A percentile compares a stretch with the other conserved stretches of the same genome.
Evolutionary conservation across 768 basidiomycete species (phyloP).

Genomic region (Boletus bicolor): DNA sequence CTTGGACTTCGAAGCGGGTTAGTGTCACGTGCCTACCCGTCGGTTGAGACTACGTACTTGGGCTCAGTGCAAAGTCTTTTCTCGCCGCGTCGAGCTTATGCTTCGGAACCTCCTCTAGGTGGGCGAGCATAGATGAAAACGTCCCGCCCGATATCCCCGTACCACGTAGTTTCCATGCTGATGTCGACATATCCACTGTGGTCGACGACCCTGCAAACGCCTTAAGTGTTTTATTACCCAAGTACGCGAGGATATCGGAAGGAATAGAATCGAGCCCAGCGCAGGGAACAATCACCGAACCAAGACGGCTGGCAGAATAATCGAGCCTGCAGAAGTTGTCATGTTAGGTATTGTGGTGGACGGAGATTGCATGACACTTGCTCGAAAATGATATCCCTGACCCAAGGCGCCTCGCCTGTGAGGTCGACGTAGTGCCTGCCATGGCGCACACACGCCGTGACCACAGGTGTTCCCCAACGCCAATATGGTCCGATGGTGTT

Average conservation of each 20-base stretch:
- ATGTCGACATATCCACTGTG: conserved; percentile 53
- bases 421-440: conserved; percentile 87
- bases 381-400: conserved; percentile 58
- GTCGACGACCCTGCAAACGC: conserved; percentile 34
- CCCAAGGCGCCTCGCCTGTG: conserved; percentile 70
- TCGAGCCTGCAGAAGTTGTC: conserved; percentile 51
- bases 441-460: conserved; percentile 71
- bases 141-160: conserved; percentile 36
- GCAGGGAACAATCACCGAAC: conserved; percentile 73
- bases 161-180: conserved; percentile 41
- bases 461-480: conserved; percentile 69
- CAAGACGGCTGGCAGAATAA: conserved; percentile 63
- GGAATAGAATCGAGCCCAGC: conserved; percentile 80
- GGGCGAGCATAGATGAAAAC: conserved; percentile 34
- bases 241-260: conserved; percentile 64
- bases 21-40: background rate
- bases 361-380: conserved; percentile 32
- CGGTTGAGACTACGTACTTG: conserved; percentile 31
- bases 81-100: conserved; percentile 28
- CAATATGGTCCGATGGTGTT: conserved; percentile 77
- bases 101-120: conserved; percentile 32
- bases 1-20: conserved; percentile 29
- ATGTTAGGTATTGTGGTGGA: conserved; percentile 4
- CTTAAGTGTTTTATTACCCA: conserved; percentile 70
- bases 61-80: conserved; percentile 41